These are phyloP conservation scores for Cordyceps cateniannulata DNA, from an alignment of 2,329 filamentous ascomycete genomes.

Conservation along the genomic window DNA sequence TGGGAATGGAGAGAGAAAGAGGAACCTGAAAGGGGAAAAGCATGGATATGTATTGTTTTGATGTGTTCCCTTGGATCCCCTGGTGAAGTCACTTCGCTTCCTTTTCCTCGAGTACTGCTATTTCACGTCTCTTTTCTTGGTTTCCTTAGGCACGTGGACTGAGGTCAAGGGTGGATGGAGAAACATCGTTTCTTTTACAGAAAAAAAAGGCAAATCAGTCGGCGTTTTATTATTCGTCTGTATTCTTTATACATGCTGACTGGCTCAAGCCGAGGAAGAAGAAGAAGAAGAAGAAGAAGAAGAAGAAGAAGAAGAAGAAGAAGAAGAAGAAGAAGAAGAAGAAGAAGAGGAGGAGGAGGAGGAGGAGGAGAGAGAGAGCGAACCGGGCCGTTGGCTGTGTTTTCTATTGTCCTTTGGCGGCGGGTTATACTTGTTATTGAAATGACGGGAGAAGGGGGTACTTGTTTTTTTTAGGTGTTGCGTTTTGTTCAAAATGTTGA, in stretches of 20 bases:
- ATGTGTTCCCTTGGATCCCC: not conserved
- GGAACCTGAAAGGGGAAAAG: not conserved
- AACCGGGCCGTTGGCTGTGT: not conserved
- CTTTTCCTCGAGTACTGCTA: too few species aligned
- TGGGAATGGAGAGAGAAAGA: not conserved
- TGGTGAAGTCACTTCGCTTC: too few species aligned
- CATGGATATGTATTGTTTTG: slow-evolving; percentile 7
- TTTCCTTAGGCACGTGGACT: not conserved
- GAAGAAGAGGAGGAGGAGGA: too few species aligned
- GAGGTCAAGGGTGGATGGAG: not conserved
- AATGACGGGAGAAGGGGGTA: not conserved
- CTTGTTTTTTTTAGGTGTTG: not conserved
- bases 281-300: not conserved
- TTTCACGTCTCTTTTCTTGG: not conserved
- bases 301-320: not conserved
- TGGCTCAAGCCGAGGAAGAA: not conserved
- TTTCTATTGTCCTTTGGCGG: not conserved
- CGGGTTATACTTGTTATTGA: not conserved
- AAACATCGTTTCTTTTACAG: too few species aligned
- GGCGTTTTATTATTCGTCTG: not conserved
- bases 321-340: not conserved
- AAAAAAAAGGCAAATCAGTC: not conserved
- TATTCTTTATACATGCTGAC: not conserved
- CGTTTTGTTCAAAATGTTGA: not conserved
- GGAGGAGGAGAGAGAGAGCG: not conserved